phyloP scores from a whole-genome alignment of 2,329 filamentous ascomycete species.

The Trichoderma brevicompactum region DNA sequence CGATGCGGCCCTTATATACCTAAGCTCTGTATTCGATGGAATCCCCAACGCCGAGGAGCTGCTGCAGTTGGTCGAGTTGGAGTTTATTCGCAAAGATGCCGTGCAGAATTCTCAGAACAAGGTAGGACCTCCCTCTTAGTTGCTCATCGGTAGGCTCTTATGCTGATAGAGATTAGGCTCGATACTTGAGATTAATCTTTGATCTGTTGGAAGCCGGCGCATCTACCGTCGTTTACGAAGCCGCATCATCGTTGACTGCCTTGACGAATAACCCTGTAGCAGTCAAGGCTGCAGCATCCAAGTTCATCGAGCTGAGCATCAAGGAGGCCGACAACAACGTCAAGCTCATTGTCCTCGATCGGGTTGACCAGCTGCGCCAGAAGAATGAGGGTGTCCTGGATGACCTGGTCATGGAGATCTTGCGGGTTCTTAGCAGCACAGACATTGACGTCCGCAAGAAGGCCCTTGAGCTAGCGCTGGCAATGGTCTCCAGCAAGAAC shows the following conservation, averaged over 20 bases:
- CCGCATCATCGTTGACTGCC: conserved; percentile 89
- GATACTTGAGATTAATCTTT: conserved; percentile 93
- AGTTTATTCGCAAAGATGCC: conserved; percentile 98
- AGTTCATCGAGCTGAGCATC: conserved; percentile 96
- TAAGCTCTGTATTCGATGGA: conserved; percentile 87
- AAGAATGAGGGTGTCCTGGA: conserved; percentile 91
- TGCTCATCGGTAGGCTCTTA: conserved; percentile 36
- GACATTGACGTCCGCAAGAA: conserved; percentile 96
- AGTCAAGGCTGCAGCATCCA: conserved; percentile 92
- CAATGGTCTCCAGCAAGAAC: conserved; percentile 99
- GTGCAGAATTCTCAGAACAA: conserved; percentile 93
- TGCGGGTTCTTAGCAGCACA: conserved; percentile 90
- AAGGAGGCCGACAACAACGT: conserved; percentile 99
- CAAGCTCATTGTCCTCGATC: conserved; percentile 95
- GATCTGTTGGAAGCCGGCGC: conserved; percentile 91
- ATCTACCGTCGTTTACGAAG: conserved; percentile 96
- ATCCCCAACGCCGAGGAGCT: conserved; percentile 95
- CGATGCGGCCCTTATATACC: conserved; percentile 85
- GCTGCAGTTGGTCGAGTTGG: conserved; percentile 88
- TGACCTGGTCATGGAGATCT: conserved; percentile 94
- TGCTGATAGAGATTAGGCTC: conserved; percentile 58
- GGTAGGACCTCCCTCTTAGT: conserved; percentile 50
- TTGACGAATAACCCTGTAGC: conserved; percentile 96
- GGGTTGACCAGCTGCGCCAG: conserved; percentile 83
- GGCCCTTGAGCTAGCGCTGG: conserved; percentile 84